phyloP scores from a whole-genome alignment of 352 stramenopile genomes.

The Phytophthora colocasiae region DNA sequence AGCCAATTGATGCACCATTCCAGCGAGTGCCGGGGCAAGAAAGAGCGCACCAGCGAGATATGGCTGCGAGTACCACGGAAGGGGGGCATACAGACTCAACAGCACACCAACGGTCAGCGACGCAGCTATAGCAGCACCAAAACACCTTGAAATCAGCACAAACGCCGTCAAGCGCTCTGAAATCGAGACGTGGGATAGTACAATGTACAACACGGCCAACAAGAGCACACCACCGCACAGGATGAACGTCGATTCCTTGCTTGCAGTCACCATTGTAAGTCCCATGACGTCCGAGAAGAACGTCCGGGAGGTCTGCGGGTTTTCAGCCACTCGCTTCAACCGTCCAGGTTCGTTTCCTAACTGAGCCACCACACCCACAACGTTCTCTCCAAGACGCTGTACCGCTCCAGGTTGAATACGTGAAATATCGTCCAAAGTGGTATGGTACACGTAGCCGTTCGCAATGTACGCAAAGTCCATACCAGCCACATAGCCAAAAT shows the following conservation, averaged over 20 bases:
- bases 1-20: constrained; percentile 61
- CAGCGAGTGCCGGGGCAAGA: constrained; percentile 51
- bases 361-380: constrained; percentile 65
- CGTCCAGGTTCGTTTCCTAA: constrained; percentile 49
- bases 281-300: constrained; percentile 82
- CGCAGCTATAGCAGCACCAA: constrained; percentile 39
- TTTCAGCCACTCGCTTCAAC: constrained; percentile 66
- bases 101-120: constrained; percentile 53
- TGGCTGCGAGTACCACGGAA: constrained; percentile 75
- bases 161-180: constrained; percentile 46
- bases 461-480: constrained; percentile 88
- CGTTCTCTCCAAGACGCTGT: constrained; percentile 77
- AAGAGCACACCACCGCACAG: constrained; percentile 53
- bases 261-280: constrained; percentile 67
- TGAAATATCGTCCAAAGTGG: constrained; percentile 68
- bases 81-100: constrained; percentile 67
- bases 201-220: constrained; percentile 52
- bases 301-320: constrained; percentile 64
- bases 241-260: constrained; percentile 47
- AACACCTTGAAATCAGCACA: constrained; percentile 47
- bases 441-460: constrained; percentile 88
- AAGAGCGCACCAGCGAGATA: constrained; percentile 58
- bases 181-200: constrained; percentile 53
- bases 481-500: constrained; percentile 76
- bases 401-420: constrained; percentile 72